Evolutionary conservation across 2,329 filamentous ascomycete species (phyloP).

Genomic region (Monosporascus sp.): DNA sequence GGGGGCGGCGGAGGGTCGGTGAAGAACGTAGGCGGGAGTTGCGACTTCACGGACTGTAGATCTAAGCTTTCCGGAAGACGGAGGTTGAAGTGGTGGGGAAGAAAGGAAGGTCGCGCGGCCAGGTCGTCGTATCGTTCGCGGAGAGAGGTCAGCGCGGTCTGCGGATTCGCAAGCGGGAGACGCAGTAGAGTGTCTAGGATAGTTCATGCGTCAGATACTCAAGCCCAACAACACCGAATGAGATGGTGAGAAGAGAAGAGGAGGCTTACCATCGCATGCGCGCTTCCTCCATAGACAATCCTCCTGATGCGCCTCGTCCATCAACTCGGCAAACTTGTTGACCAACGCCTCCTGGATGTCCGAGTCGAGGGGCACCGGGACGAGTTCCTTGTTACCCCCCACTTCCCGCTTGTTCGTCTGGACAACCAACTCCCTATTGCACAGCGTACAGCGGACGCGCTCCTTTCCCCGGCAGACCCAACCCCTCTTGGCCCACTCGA

Average conservation of each 20-base stretch:
- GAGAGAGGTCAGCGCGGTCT: slow-evolving; percentile 52
- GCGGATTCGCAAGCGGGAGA: slow-evolving; percentile 58
- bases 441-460: slow-evolving; percentile 79
- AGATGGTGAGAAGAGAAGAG: no score
- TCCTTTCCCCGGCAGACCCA: slow-evolving; percentile 84
- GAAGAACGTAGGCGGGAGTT: slow-evolving; percentile 54
- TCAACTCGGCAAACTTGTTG: slow-evolving; percentile 67
- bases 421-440: slow-evolving; percentile 77
- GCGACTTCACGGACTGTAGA: slow-evolving; percentile 42
- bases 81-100: slow-evolving; percentile 59
- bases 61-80: slow-evolving; percentile 49
- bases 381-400: slow-evolving; percentile 44
- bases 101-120: slow-evolving; percentile 45
- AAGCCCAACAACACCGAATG: background rate
- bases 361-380: slow-evolving; percentile 48
- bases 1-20: slow-evolving; percentile 31
- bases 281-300: slow-evolving; percentile 81
- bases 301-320: slow-evolving; percentile 70
- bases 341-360: slow-evolving; percentile 68
- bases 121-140: slow-evolving; percentile 62
- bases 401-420: slow-evolving; percentile 61
- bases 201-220: slow-evolving; percentile 4
- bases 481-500: slow-evolving; percentile 90
- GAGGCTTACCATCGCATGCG: slow-evolving; percentile 71
- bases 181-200: slow-evolving; percentile 53